These are phyloP conservation scores for Heliosperma pusillum DNA, from an alignment of 148 eudicot genomes.

Conservation along the genomic window DNA sequence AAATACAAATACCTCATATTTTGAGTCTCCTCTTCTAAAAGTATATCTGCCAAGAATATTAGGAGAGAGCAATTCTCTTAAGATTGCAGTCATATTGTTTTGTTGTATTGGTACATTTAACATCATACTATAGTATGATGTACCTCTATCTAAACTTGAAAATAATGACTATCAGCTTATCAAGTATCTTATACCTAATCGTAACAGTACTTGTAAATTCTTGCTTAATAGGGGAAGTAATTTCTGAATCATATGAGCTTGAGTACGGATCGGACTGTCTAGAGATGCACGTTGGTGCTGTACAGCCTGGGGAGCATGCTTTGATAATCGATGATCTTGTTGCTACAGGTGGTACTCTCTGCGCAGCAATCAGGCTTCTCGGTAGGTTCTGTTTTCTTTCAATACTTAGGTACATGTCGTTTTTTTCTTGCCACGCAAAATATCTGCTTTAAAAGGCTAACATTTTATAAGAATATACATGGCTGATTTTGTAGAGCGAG, in stretches of 20 bases:
- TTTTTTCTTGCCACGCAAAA: background rate
- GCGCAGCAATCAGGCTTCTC: slow-evolving; percentile 79
- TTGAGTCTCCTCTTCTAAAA: background rate
- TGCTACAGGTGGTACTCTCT: slow-evolving; percentile 91
- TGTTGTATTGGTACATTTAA: too few species aligned
- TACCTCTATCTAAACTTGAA: too few species aligned
- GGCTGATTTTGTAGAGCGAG: slow-evolving; percentile 41
- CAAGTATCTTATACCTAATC: too few species aligned
- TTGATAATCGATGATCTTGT: slow-evolving; percentile 88
- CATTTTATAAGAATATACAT: background rate
- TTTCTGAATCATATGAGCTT: slow-evolving; percentile 71
- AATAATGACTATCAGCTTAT: too few species aligned
- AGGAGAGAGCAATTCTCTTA: background rate
- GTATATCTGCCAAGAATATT: background rate
- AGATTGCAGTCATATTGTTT: too few species aligned
- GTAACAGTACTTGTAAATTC: background rate
- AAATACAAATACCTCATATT: too few species aligned
- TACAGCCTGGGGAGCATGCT: slow-evolving; percentile 73
- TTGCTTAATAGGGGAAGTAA: slow-evolving; percentile 55
- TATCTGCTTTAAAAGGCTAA: background rate
- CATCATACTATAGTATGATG: too few species aligned
- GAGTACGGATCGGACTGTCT: slow-evolving; percentile 87
- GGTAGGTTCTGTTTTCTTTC: slow-evolving; percentile 32
- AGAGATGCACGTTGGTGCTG: slow-evolving; percentile 88
- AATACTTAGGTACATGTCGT: background rate